A percentile compares a stretch with the other conserved stretches of the same genome.
phyloP scores from a whole-genome alignment of 2,329 filamentous ascomycete genomes.

The Colletotrichum plurivorum region DNA sequence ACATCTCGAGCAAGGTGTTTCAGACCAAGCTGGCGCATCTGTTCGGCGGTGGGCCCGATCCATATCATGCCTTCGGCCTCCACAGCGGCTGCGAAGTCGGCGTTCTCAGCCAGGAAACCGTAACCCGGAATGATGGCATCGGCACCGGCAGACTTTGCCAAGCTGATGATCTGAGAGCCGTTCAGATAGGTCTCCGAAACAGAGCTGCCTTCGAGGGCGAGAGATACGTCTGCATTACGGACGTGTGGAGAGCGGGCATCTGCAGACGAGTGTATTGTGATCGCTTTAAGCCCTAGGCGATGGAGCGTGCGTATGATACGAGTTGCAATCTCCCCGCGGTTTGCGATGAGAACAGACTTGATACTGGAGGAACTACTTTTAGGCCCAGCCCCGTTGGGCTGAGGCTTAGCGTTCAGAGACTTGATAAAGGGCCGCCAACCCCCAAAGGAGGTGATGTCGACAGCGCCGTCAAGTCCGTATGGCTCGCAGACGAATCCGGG shows the following conservation, averaged over 20 bases:
- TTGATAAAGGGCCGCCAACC: conserved; percentile 50
- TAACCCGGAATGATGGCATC: conserved; percentile 78
- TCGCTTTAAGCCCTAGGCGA: conserved; percentile 76
- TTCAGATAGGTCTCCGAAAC: conserved; percentile 73
- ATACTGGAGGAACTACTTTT: conserved; percentile 30
- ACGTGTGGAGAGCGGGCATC: conserved; percentile 79
- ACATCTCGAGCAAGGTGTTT: conserved; percentile 56
- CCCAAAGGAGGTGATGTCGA: conserved; percentile 49
- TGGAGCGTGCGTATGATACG: conserved; percentile 78
- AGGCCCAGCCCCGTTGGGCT: neutral
- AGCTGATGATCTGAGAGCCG: conserved; percentile 69
- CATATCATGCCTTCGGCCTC: conserved; percentile 69
- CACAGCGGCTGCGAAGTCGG: conserved; percentile 70
- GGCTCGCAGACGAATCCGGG: conserved; percentile 56
- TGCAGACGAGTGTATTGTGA: conserved; percentile 76
- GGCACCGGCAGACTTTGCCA: conserved; percentile 63
- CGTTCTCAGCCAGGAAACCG: conserved; percentile 76
- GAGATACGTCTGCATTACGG: conserved; percentile 74
- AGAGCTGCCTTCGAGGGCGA: conserved; percentile 70
- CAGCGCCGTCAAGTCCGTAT: conserved; percentile 47
- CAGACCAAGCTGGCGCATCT: conserved; percentile 54
- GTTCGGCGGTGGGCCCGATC: conserved; percentile 68
- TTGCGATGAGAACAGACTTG: conserved; percentile 73
- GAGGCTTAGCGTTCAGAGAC: neutral
- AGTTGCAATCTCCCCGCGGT: conserved; percentile 82